Conservation (phyloP, 1,139 yeast species). For the Hemisphaericaspora xylofermentans region DNA sequence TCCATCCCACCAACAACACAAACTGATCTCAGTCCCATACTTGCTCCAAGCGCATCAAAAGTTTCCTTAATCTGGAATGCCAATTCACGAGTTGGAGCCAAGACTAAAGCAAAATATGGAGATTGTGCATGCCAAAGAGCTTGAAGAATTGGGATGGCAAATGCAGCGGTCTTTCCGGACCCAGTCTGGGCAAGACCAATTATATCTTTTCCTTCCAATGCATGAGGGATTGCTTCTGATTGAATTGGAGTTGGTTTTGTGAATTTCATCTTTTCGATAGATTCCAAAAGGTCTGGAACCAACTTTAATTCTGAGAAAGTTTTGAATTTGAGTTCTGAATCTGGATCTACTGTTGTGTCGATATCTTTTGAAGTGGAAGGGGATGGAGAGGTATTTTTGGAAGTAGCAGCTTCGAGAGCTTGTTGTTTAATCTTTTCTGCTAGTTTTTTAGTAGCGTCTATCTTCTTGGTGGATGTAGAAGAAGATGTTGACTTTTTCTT, state of each 20-base stretch:
- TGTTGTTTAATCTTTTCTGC: conserved; percentile 56
- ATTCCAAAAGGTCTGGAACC: conserved; percentile 79
- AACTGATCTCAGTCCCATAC: conserved; percentile 84
- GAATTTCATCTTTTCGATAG: conserved; percentile 67
- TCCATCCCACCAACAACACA: conserved; percentile 98
- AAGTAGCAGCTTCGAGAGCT: conserved; percentile 32
- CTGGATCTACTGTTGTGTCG: conserved; percentile 20
- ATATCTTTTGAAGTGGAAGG: conserved; percentile 2
- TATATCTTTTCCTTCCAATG: conserved; percentile 79
- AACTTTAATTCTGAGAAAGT: conserved; percentile 55
- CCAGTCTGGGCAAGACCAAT: conserved; percentile 85
- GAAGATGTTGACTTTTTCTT: conserved; percentile 13
- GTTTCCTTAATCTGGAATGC: conserved; percentile 96
- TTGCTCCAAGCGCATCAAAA: conserved; percentile 86
- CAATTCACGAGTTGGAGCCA: conserved; percentile 96
- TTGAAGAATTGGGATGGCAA: conserved; percentile 87
- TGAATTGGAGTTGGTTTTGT: conserved; percentile 87
- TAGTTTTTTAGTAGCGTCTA: conserved; percentile 31
- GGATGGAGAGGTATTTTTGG: conserved; percentile 3
- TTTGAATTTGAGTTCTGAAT: conserved; percentile 33
- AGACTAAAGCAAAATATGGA: conserved; percentile 83
- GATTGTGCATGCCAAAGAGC: conserved; percentile 85
- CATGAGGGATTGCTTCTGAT: conserved; percentile 87
- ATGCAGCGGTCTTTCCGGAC: conserved; percentile 84
- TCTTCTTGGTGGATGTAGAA: conserved; percentile 10